Base-by-base conservation (phyloP, 2,329 filamentous ascomycete genomes). In the Fusarium sp. region DNA sequence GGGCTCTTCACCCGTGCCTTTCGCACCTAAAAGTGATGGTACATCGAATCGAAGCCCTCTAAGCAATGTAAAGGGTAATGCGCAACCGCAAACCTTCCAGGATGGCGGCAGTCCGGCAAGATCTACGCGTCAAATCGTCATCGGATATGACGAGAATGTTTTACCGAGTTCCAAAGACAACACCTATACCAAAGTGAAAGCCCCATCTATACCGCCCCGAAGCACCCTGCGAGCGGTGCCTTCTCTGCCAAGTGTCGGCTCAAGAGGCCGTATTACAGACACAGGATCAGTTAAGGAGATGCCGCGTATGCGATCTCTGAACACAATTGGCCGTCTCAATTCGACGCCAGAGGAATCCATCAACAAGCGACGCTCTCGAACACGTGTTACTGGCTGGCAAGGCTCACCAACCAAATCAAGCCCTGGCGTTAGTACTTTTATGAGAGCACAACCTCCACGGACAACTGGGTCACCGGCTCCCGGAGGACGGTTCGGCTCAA, bases 1-100 rank as follows among this genome's bases (percentile, higher is more conserved):
- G 54, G 82, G 83, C 10, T 78, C 80, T 4, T 70, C 79, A 12
- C 71, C 61, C 1, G 73, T 76, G 37, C 18, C 30, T n/a, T 30
- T 40, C 30, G 42, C 37, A 40, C 27, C 49, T 9, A 27, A 35
- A 23, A 50, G 26, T 12, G 40, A 54, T 26, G 35, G 53, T 6
- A 18, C 26, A 14, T 23, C 53, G 5, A 42, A 60, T 6, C 64
- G 68, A 7, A 65, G 40, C 10, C 74, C 74, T 30, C 40, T 76
- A 18, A 57, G 59, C 20, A 55, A 35, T 2, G 40, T 70, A 2
- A 59, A 67, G 26, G 71, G 57, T 9, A 75, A 73, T 26, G 32
- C 52, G 2, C 65, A 60, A 35, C 23, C 20, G 2, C 65, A 60
- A 35, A 27, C 20, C 11, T 50, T 46, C 1, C 37, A 53, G 13